Conservation (phyloP, 176 grass and related monocot genomes). For the Pontederia paniculata region DNA sequence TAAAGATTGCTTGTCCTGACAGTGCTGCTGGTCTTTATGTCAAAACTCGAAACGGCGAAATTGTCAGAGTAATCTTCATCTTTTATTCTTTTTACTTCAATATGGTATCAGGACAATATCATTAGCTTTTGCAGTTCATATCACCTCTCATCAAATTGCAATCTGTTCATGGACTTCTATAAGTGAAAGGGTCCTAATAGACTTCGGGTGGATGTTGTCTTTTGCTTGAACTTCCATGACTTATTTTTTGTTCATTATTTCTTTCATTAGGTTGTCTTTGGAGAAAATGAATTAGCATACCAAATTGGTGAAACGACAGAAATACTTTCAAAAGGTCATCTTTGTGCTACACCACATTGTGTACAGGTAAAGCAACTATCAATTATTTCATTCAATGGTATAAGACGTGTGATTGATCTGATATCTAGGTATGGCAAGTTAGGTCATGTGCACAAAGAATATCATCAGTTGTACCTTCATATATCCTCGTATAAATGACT, state of each 20-base stretch:
- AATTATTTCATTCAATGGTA: not conserved
- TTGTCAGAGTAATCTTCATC: conserved; percentile 48
- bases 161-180: too few relatives aligned
- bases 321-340: conserved; percentile 60
- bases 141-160: too few relatives aligned
- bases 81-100: not conserved
- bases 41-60: conserved; percentile 47
- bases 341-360: conserved; percentile 94
- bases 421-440: not conserved
- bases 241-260: conserved; percentile 3
- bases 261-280: conserved; percentile 54
- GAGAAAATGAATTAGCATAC: conserved; percentile 78
- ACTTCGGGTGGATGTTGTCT: too few relatives aligned
- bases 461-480: not conserved
- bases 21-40: conserved; percentile 76
- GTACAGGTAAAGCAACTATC: conserved; percentile 49
- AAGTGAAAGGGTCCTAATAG: too few relatives aligned
- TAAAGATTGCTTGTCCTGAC: conserved; percentile 76
- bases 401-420: not conserved
- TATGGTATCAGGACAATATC: not conserved
- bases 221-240: not conserved
- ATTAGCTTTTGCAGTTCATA: not conserved
- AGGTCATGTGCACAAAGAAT: not conserved
- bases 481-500: not conserved
- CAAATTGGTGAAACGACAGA: conserved; percentile 98